Evolutionary conservation across 2,329 filamentous ascomycete species (phyloP), one percentile per base, ranked within the genome.

Genomic region (Stenocarpella maydis): DNA sequence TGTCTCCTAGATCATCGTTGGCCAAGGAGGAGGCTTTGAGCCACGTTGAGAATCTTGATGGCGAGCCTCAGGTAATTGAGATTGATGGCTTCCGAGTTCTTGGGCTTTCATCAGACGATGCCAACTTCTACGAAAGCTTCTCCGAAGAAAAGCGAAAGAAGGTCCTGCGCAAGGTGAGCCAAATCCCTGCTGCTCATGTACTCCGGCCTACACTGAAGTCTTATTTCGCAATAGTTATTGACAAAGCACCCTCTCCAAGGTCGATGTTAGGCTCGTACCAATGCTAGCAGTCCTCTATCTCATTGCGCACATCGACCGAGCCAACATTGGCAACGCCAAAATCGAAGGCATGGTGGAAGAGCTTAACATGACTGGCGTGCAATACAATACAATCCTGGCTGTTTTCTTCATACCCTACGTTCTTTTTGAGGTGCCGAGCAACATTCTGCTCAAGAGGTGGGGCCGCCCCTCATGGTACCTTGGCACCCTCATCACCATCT

Each of bases 321-420:
- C 73, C 34, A 75, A 75, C 28, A 75, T 75, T 15, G 73, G 72
- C 5, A 75, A 75, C 65, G 74, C 73, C 24, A 75, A 74, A 69
- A 72, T 75, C 39, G 74, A 75, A 67, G 74, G 74, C 47, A 69
- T 75, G 21, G 28, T 72, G 3, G 61, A 68, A n/a, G 74, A 75
- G 34, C 69, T 75, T 3, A 21, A 60, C 14, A 73, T 75, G 71
- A 72, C 70, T 8, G 55, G 63, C 15, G 54, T 68, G 26, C 72
- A 75, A n/a, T 75, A 74, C 43, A 75, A 74, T 55, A 68, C 55
- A 15, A 54, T 65, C 21, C 50, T 68, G n/a, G 41, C 54, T 3
- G 61, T 68, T 3, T 61, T 92, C 80, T 92, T 91, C 79, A 82
- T 91, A 50, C 89, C 87, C 2, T 92, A 92, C 75, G 80, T 87